Evolutionary conservation across 495 filamentous ascomycete genomes (phyloP).

Genomic region (Wilcoxina mikolae): DNA sequence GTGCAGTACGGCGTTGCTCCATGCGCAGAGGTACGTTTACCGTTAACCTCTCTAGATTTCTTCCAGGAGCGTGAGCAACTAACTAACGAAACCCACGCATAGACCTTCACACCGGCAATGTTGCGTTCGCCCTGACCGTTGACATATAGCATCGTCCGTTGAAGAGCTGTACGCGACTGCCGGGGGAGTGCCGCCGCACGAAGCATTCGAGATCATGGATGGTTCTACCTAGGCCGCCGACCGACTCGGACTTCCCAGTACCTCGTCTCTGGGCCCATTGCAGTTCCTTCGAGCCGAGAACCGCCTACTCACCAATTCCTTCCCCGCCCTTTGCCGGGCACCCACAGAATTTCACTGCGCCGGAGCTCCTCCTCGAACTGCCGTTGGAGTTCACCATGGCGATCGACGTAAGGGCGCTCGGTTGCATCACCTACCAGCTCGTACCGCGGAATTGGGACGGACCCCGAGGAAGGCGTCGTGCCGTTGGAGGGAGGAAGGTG

Average conservation of each 20-base stretch:
- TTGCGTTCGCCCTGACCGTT: background rate
- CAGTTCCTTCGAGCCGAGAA: background rate
- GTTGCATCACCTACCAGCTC: background rate
- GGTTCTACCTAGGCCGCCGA: background rate
- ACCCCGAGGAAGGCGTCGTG: too few relatives aligned
- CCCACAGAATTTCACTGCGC: background rate
- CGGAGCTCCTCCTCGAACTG: background rate
- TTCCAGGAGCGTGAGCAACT: background rate
- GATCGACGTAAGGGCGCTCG: background rate
- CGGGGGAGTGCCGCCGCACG: background rate
- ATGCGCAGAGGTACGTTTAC: background rate
- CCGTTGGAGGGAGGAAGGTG: too few relatives aligned
- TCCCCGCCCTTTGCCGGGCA: background rate
- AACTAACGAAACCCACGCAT: background rate
- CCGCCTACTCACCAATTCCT: background rate
- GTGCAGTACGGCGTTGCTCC: background rate
- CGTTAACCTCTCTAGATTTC: background rate
- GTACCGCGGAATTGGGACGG: too few relatives aligned
- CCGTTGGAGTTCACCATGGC: background rate
- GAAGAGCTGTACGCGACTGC: background rate
- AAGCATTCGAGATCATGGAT: background rate
- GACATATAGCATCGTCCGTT: background rate
- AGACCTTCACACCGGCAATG: background rate
- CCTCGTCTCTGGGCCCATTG: background rate
- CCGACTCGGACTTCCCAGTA: background rate